phyloP scores from a whole-genome alignment of 768 basidiomycete species.

The Amanita rubescens region DNA sequence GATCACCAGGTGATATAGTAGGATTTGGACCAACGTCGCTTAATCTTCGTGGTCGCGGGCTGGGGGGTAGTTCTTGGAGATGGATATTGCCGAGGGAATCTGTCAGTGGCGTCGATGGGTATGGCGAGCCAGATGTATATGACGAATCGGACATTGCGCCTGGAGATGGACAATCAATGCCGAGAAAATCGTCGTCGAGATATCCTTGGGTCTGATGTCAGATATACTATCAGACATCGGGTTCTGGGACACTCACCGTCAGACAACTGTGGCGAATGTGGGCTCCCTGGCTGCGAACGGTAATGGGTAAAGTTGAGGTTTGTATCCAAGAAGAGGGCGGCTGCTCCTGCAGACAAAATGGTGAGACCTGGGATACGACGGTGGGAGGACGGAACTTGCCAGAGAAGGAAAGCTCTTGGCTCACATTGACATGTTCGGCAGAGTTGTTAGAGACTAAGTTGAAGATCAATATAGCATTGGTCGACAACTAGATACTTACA shows the following conservation, averaged over 20 bases:
- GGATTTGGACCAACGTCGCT: background rate
- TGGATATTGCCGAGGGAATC: background rate
- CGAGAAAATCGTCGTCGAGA: background rate
- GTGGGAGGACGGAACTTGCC: background rate
- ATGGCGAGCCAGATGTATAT: background rate
- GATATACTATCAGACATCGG: background rate
- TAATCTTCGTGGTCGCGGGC: background rate
- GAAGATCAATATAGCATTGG: background rate
- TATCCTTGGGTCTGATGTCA: background rate
- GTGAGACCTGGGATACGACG: background rate
- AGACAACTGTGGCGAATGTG: background rate
- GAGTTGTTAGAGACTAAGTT: background rate
- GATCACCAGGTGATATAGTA: background rate
- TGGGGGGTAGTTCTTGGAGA: background rate
- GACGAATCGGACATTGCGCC: constrained; percentile 4
- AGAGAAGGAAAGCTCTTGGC: background rate
- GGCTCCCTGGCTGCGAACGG: constrained; percentile 2
- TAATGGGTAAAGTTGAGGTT: background rate
- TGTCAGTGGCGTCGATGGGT: constrained; percentile 2
- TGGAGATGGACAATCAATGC: constrained; percentile 4
- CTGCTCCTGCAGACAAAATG: background rate
- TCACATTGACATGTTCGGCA: background rate
- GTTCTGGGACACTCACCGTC: background rate
- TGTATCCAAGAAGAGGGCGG: background rate
- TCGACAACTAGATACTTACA: background rate